Evolutionary conservation across 2,329 filamentous ascomycete genomes (phyloP).

Genomic region (Zasmidium citrigriseum): DNA sequence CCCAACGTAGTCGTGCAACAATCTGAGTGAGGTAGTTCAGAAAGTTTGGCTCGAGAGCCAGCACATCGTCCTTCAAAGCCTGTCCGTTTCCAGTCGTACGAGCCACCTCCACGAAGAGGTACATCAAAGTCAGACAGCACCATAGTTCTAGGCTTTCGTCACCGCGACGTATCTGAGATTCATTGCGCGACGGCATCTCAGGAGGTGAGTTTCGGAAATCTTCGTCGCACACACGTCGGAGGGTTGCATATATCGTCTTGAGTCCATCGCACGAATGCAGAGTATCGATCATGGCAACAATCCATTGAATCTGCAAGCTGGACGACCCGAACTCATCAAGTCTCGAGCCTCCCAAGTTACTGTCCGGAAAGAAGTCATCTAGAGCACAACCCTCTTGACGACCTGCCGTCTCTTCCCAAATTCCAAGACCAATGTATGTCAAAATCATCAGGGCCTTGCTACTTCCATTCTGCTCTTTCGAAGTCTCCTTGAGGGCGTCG

Average conservation of each 20-base stretch:
- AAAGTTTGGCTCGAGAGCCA: constrained; percentile 57
- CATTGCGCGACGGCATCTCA: constrained; percentile 27
- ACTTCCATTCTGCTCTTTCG: constrained; percentile 33
- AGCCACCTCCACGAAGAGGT: constrained; percentile 51
- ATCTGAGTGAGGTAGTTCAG: constrained; percentile 70
- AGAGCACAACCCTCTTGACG: constrained; percentile 28
- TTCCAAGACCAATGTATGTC: constrained; percentile 49
- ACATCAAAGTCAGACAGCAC: constrained; percentile 52
- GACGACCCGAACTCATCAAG: constrained; percentile 37
- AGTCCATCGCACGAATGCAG: constrained; percentile 44
- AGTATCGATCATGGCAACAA: constrained; percentile 46
- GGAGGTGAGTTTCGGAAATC: constrained; percentile 26
- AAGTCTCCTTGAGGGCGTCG: constrained; percentile 36
- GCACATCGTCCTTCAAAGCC: constrained; percentile 34
- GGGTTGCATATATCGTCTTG: constrained; percentile 40
- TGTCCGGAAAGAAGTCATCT: constrained; percentile 27
- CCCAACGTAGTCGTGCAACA: constrained; percentile 56
- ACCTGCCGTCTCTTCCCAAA: constrained; percentile 54
- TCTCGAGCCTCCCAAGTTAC: constrained; percentile 29
- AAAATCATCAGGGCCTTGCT: constrained; percentile 43
- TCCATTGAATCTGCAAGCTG: constrained; percentile 46
- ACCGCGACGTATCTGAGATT: constrained; percentile 26
- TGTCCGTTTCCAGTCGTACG: constrained; percentile 31
- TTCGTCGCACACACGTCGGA: constrained; percentile 35
- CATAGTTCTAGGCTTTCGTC: constrained; percentile 46